Percentiles rank a stretch among this genome's conserved stretches.
Evolutionary conservation across 768 basidiomycete genomes (phyloP).

Genomic region (Trametes sanguinea): DNA sequence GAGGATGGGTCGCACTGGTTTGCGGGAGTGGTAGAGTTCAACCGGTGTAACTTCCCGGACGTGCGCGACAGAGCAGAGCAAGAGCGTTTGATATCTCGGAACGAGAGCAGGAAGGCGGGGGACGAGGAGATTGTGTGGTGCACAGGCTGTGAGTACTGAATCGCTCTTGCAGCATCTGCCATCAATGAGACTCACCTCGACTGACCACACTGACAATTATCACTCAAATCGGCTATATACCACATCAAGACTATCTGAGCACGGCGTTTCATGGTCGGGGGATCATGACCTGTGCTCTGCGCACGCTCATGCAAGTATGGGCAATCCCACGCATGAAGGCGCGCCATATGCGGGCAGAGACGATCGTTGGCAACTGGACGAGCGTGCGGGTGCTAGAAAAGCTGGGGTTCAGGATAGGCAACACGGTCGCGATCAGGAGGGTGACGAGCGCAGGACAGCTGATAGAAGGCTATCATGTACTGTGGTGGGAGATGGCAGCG

Average conservation of each 20-base stretch:
- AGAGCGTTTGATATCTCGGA: conserved; percentile 41
- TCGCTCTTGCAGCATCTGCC: conserved; percentile 15
- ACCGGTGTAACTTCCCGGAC: conserved; percentile 38
- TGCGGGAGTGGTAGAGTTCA: conserved; percentile 48
- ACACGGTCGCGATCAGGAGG: conserved; percentile 41
- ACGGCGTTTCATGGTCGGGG: conserved; percentile 63
- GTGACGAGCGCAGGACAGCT: conserved; percentile 21
- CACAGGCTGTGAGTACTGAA: conserved; percentile 52
- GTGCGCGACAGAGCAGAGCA: conserved; percentile 40
- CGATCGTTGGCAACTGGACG: conserved; percentile 55
- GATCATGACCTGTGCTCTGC: conserved; percentile 71
- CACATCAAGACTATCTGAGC: conserved; percentile 50
- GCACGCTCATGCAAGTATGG: conserved; percentile 57
- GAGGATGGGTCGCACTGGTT: conserved; percentile 56
- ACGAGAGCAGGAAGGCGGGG: conserved; percentile 44
- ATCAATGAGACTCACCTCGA: background rate
- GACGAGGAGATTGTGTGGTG: conserved; percentile 62
- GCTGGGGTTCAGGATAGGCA: conserved; percentile 52
- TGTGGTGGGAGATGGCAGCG: conserved; percentile 14
- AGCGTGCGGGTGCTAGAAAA: conserved; percentile 69
- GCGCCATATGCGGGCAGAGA: conserved; percentile 44
- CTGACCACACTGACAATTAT: background rate
- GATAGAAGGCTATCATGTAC: conserved; percentile 21
- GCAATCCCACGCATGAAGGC: conserved; percentile 65
- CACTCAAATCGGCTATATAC: background rate